phyloP scores from a whole-genome alignment of 306 rosid genomes.

The Dalbergia oliveri region DNA sequence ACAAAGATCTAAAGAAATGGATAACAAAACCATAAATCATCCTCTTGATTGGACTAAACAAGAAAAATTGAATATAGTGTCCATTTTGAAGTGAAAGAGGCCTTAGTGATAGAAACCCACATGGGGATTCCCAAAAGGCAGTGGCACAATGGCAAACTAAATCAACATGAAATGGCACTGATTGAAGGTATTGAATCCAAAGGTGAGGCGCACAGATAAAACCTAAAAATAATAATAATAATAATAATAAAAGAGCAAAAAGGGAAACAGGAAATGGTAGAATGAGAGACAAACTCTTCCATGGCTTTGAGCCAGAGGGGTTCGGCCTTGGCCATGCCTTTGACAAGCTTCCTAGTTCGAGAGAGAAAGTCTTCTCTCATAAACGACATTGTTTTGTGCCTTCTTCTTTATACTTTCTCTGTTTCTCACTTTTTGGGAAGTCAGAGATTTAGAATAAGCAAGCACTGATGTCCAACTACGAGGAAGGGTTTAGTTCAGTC shows the following conservation, averaged over 20 bases:
- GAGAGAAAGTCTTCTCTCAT: conserved; percentile 77
- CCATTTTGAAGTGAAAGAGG: too few species aligned
- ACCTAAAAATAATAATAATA: not conserved
- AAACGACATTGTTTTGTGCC: conserved; percentile 67
- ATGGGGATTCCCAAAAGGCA: too few species aligned
- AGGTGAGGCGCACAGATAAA: not conserved
- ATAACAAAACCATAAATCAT: not conserved
- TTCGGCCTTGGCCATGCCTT: conserved; percentile 82
- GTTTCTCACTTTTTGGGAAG: not conserved
- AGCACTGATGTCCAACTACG: too few species aligned
- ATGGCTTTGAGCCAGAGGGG: conserved; percentile 95
- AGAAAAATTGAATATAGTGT: too few species aligned
- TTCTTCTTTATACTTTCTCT: not conserved
- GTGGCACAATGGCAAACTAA: too few species aligned
- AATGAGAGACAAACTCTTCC: conserved; percentile 65
- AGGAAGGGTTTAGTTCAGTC: not conserved
- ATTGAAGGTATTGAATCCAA: too few species aligned
- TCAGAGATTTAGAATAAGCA: too few species aligned
- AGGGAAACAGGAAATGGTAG: too few species aligned
- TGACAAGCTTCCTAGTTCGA: conserved; percentile 80
- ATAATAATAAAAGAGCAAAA: not conserved
- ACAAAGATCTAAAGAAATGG: not conserved
- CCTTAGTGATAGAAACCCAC: too few species aligned
- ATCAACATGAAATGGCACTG: too few species aligned
- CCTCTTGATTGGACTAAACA: too few species aligned